Evolutionary conservation across 257 asterid species (phyloP).

Genomic region (Nicotiana noctiflora): DNA sequence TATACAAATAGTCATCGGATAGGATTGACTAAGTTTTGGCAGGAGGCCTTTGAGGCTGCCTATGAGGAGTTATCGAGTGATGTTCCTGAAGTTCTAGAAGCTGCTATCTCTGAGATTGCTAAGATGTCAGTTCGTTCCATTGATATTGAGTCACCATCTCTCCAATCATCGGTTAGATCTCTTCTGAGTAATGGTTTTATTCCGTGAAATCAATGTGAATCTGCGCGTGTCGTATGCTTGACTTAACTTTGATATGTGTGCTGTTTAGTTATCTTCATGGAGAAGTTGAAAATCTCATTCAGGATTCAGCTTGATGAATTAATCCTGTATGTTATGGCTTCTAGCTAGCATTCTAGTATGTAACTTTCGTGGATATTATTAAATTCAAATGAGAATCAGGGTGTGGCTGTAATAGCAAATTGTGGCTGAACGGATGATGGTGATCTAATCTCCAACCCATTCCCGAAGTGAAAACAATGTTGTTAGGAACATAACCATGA

Average conservation of each 20-base stretch:
- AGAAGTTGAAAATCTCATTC: neutral
- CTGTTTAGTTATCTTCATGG: neutral
- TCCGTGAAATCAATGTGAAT: neutral
- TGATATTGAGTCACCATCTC: constrained; percentile 44
- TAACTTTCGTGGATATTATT: neutral
- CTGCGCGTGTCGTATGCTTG: neutral
- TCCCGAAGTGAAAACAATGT: too few relatives aligned
- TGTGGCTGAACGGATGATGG: too few relatives aligned
- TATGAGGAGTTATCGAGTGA: constrained; percentile 74
- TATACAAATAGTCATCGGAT: constrained; percentile 54
- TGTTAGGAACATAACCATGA: too few relatives aligned
- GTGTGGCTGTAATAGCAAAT: too few relatives aligned
- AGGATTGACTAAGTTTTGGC: constrained; percentile 68
- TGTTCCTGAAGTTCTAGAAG: constrained; percentile 45
- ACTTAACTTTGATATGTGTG: neutral
- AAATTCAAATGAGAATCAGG: neutral
- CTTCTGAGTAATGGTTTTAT: neutral
- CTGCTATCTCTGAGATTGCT: constrained; percentile 74
- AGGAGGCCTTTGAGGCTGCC: constrained; percentile 80
- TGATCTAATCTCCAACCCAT: too few relatives aligned
- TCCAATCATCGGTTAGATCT: constrained; percentile 47
- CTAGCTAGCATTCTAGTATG: neutral
- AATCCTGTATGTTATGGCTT: neutral
- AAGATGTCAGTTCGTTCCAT: constrained; percentile 60
- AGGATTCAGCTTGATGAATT: neutral